phyloP scores from a whole-genome alignment of 73 alveolate genomes.

The Paramecium sexaurelia region DNA sequence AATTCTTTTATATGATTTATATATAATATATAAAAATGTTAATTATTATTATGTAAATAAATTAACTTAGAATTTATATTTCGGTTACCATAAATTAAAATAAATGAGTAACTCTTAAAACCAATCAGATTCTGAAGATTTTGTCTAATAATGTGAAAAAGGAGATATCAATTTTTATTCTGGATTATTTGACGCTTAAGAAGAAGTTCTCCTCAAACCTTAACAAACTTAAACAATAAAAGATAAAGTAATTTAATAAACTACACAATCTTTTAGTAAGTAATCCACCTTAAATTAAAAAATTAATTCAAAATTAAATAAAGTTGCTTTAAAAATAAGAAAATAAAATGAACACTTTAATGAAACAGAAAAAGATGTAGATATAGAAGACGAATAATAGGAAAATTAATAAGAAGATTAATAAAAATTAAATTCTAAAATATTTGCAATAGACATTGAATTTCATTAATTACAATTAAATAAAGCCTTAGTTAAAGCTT shows the following conservation, averaged over 20 bases:
- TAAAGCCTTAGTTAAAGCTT: slow-evolving; percentile 89
- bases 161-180: neutral
- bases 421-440: neutral
- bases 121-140: slow-evolving; percentile 36
- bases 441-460: slow-evolving; percentile 13
- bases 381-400: neutral
- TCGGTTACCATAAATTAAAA: neutral
- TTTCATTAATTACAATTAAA: slow-evolving; percentile 74
- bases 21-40: too few species aligned
- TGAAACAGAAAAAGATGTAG: neutral
- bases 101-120: neutral
- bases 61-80: neutral
- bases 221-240: neutral
- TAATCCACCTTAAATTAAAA: neutral
- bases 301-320: neutral
- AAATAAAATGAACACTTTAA: neutral
- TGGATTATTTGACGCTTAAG: neutral
- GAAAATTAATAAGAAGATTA: neutral
- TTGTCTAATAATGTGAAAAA: neutral
- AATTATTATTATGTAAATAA: neutral
- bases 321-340: neutral
- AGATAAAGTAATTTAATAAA: neutral
- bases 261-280: neutral
- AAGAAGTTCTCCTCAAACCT: neutral
- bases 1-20: neutral